Conservation (phyloP, 2,329 filamentous ascomycete genomes). For the Pyricularia sp. region DNA sequence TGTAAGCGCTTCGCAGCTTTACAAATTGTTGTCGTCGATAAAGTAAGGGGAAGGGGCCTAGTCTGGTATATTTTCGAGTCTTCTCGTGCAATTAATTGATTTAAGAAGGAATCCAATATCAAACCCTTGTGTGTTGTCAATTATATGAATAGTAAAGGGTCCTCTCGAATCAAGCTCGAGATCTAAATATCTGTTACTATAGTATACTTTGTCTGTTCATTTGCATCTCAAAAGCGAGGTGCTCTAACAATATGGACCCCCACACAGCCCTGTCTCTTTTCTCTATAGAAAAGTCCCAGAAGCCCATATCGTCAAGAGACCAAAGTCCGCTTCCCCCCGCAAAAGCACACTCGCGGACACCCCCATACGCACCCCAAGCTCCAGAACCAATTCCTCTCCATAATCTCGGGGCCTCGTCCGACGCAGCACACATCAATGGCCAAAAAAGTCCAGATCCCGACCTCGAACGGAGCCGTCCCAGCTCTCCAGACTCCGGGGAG, state of each 20-base stretch:
- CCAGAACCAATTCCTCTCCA: not conserved
- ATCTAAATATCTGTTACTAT: no score
- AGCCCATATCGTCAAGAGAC: slow-evolving; percentile 13
- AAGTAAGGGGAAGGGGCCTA: not conserved
- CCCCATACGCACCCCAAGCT: slow-evolving; percentile 7
- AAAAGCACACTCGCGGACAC: slow-evolving; percentile 20
- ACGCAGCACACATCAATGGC: slow-evolving; percentile 1
- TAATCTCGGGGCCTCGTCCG: not conserved
- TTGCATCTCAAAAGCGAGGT: not conserved
- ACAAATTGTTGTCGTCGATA: not conserved
- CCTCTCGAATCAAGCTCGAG: not conserved
- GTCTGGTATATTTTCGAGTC: not conserved
- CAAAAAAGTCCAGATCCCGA: slow-evolving; percentile 16
- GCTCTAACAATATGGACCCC: not conserved
- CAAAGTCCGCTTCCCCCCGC: slow-evolving; percentile 24
- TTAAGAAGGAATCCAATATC: not conserved
- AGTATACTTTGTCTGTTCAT: not conserved
- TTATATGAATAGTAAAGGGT: no score
- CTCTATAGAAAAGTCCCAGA: not conserved
- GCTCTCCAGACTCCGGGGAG: slow-evolving; percentile 28
- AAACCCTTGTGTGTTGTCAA: not conserved
- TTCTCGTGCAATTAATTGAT: not conserved
- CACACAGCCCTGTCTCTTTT: not conserved
- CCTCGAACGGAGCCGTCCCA: slow-evolving; percentile 45
- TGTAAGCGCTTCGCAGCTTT: not conserved